Evolutionary conservation across 371 early-diverging fungal species (phyloP), one percentile per base, ranked within the genome.

Genomic region (Umbelopsis sp.): DNA sequence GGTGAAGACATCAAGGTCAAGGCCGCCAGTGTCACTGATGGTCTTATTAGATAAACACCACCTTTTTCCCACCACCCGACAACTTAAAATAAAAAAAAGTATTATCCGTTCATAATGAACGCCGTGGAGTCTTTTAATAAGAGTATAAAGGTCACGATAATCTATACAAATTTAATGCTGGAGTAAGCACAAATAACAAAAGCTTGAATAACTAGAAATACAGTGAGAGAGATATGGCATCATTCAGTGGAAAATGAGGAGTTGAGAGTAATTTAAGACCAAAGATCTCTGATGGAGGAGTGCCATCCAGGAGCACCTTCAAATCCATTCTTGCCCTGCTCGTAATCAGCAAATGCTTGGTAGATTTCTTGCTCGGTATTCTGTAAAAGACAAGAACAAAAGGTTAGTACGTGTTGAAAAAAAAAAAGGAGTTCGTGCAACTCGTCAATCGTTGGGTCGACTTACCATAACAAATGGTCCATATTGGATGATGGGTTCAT

Each of bases 31-130:
- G 88, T 92, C 48, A 80, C 83, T 70, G 86, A 86, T 65, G 93
- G 91, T 72, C 78, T 87, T 68, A 91, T 94, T 72, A 93, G 92
- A 87, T 94, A 92, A 82, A 72, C 22, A 48, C 51, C 24, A 38
- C 63, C n/a, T 37, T 20, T 46, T 62, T 48, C 48, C 51, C 45
- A 51, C 50, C 22, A 14, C 9, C 52, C n/a, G 16, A 37, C 63
- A 51, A 14, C 18, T 35, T 25, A 66, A 51, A 51, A 48, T 48
- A 48, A n/a, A 48, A 48, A 48, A 18, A 41, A 41, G 41, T 41
- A 41, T 41, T 41, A 10, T 41, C 41, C 41, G 41, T 41, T 41
- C 7, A 10, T 10, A 41, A 41, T 41, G 41, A 41, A 41, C 41
- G 41, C 7, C 41, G 41, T 41, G 41, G 7, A 10, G 41, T 10